Conservation (phyloP, 352 stramenopile genomes). For the Plasmopara muralis region DNA sequence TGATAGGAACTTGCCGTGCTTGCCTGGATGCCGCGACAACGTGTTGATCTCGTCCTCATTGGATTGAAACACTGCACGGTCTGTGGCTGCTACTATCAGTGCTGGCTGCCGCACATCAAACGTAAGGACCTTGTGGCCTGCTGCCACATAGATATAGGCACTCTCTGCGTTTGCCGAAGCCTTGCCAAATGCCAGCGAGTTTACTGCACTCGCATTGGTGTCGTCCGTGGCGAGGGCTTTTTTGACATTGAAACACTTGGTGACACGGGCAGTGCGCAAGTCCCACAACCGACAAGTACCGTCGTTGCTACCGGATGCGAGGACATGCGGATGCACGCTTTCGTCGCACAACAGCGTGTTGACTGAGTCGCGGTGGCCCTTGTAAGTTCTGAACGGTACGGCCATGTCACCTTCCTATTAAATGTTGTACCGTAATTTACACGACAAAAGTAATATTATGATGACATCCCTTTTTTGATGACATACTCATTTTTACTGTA, state of each 20-base stretch:
- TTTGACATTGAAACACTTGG: conserved; percentile 58
- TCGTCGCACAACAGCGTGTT: conserved; percentile 60
- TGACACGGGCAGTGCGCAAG: conserved; percentile 44
- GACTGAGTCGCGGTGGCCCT: conserved; percentile 50
- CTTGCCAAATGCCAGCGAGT: conserved; percentile 55
- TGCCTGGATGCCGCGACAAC: conserved; percentile 40
- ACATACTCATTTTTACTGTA: too few relatives aligned
- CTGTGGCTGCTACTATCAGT: conserved; percentile 48
- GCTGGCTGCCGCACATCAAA: conserved; percentile 60
- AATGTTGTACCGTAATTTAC: too few relatives aligned
- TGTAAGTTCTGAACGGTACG: conserved; percentile 20
- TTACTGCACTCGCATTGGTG: conserved; percentile 43
- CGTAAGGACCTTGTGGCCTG: conserved; percentile 52
- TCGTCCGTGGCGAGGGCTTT: conserved; percentile 35
- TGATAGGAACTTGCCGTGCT: conserved; percentile 48
- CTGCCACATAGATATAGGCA: conserved; percentile 48
- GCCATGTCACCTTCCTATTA: too few relatives aligned
- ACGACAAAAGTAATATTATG: too few relatives aligned
- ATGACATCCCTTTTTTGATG: too few relatives aligned
- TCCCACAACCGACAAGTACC: conserved; percentile 68
- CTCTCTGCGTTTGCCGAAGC: conserved; percentile 15
- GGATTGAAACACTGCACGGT: conserved; percentile 50
- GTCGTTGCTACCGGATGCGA: conserved; percentile 65
- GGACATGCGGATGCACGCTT: conserved; percentile 34
- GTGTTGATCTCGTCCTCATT: conserved; percentile 69